These are phyloP conservation scores for Fagopyrum homotropicum DNA, from an alignment of 148 eudicot genomes.

Conservation along the genomic window DNA sequence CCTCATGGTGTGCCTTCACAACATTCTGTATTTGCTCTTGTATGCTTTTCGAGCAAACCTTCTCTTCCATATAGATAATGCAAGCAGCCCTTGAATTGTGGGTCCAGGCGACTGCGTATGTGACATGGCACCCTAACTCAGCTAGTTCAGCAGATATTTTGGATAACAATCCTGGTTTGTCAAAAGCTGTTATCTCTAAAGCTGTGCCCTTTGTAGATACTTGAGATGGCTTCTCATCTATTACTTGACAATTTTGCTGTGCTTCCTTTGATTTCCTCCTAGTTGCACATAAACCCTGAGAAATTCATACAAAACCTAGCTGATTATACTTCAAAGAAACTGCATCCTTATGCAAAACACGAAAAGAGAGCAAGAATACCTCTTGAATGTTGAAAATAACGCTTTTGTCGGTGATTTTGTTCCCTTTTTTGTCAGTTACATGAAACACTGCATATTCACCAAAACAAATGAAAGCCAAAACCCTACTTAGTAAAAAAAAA, in stretches of 20 bases:
- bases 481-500: background rate
- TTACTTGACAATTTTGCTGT: constrained; percentile 13
- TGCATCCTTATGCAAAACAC: background rate
- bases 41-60: constrained; percentile 28
- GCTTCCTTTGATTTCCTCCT: constrained; percentile 29
- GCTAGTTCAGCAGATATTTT: constrained; percentile 70
- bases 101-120: constrained; percentile 72
- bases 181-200: constrained; percentile 69
- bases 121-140: constrained; percentile 59
- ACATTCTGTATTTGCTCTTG: constrained; percentile 54
- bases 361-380: constrained; percentile 25
- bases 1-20: constrained; percentile 53
- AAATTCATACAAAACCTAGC: background rate
- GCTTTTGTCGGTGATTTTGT: constrained; percentile 22
- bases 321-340: background rate
- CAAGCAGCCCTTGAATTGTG: constrained; percentile 69
- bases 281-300: constrained; percentile 41
- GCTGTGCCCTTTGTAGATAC: constrained; percentile 28
- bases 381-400: constrained; percentile 58
- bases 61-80: constrained; percentile 59
- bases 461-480: background rate
- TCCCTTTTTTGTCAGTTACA: constrained; percentile 12
- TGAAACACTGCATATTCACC: constrained; percentile 15
- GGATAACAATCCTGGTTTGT: constrained; percentile 73
- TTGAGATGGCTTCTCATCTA: background rate